phyloP scores from a whole-genome alignment of 78 protist species.

The Dictyostelium intermedium region DNA sequence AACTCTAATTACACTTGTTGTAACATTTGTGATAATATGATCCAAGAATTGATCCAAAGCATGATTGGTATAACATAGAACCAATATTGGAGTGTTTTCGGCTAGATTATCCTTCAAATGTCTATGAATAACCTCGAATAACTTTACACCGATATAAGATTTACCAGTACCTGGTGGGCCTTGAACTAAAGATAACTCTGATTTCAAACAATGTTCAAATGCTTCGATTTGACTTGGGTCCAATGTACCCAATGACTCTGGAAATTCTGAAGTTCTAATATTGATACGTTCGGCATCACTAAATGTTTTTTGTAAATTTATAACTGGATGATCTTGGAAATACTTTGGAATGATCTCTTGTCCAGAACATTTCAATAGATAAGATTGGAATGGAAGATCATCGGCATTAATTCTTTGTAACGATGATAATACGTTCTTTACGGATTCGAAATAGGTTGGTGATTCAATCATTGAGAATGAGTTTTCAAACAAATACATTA shows the following conservation, averaged over 20 bases:
- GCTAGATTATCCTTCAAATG: not conserved
- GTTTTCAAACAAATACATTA: not conserved
- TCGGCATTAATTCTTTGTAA: slow-evolving; percentile 28
- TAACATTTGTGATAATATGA: not conserved
- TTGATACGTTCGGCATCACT: not conserved
- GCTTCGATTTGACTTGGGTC: slow-evolving; percentile 65
- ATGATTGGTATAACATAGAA: slow-evolving; percentile 91
- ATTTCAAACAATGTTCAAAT: slow-evolving; percentile 23
- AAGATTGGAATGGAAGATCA: slow-evolving; percentile 50
- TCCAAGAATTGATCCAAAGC: slow-evolving; percentile 93
- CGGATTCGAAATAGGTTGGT: slow-evolving; percentile 47
- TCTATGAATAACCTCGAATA: slow-evolving; percentile 23
- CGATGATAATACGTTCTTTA: slow-evolving; percentile 40
- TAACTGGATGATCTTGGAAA: not conserved
- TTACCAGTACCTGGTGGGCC: slow-evolving; percentile 97
- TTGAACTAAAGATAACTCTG: slow-evolving; percentile 81
- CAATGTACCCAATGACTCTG: not conserved
- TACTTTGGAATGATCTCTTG: slow-evolving; percentile 20
- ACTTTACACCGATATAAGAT: slow-evolving; percentile 79
- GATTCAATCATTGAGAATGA: slow-evolving; percentile 52
- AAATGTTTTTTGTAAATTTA: slow-evolving; percentile 7
- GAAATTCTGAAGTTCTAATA: not conserved
- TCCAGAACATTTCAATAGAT: slow-evolving; percentile 17
- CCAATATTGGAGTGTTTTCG: slow-evolving; percentile 43
- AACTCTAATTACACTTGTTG: not conserved